Evolutionary conservation across 2,329 filamentous ascomycete species (phyloP), one percentile per base, ranked within the genome.

Genomic region (Penicillium sclerotigenum): DNA sequence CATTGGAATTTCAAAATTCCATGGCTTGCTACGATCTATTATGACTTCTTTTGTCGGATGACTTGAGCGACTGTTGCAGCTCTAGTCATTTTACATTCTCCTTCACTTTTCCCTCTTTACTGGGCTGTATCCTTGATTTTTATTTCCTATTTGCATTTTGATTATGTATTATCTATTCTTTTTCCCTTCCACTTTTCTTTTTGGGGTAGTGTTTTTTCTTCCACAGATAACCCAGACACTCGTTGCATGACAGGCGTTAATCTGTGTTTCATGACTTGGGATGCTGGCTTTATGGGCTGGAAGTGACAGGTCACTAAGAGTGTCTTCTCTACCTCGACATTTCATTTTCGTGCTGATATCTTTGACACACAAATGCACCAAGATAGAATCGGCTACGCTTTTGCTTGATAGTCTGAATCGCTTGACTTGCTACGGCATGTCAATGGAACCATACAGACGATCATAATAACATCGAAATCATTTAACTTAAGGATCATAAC

Each of bases 1-100:
- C 40, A 41, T 47, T 47, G 37, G 47, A 18, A 31, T 33, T 20
- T 34, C 34, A 38, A 24, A 36, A 38, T 40, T 54, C 55, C n/a
- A 58, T 56, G 58, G 59, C 37, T 45, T 57, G 42, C 52, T 53
- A 65, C 49, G 62, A 63, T 50, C 28, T 40, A 40, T 54, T n/a
- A 62, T 52, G 61, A 63, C 53, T 52, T 37, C 16, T 45, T 46
- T 52, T 28, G 22, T 31, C 47, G 29, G n/a, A 45, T 52, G 37
- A 34, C 28, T 45, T 33, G 31, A n/a, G n/a, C n/a, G n/a, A 16
- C 31, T 33, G 5, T 33, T 33, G 31, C 31, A 11, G 13, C 13
- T 29, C 10, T 29, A n/a, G 38, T 36, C 40, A 29, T 52, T 28
- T n/a, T 10, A 16, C 28, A n/a, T 7, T 40, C 50, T 45, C 11